Evolutionary conservation across 192 early-diverging fungal genomes (phyloP), one percentile per base, ranked within the genome.

Genomic region (Rhizoclosmatium sp.): DNA sequence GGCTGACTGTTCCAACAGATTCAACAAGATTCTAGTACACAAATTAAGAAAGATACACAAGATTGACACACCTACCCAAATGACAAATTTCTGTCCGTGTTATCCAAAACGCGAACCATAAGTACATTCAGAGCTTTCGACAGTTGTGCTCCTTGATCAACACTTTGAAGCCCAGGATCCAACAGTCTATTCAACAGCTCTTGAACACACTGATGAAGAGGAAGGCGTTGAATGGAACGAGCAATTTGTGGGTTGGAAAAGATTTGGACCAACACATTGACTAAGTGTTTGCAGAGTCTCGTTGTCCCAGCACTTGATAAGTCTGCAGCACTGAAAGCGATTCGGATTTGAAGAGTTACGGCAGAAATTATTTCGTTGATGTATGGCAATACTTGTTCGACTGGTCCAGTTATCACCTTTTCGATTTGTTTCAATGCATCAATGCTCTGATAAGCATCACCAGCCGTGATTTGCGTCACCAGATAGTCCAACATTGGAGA

Each of bases 61-160:
- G n/a, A 49, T 21, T 39, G 39, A 71, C 4, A 1, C 23, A 65
- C 73, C 64, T 74, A 91, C 92, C 90, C 90, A 85, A 86, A 96
- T 40, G 85, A 89, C 49, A 82, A 83, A 59, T 96, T 98, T 40
- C 93, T 87, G 61, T 96, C 91, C 31, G 92, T 90, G 60, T 95
- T 95, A 48, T 99, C 98, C 65, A 99, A 78, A 0, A 98, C 93
- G 58, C 93, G 92, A 19, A 97, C 92, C 88, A 98, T 93, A 48
- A 97, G 85, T 41, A 93, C 87, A 85, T 99, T 99, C 76, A 96
- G 67, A 3, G 92, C 92, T 78, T 89, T 91, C 5, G 87, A 84
- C 19, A 96, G 78, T 46, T 89, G 88, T 2, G 84, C 78, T 10
- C 92, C 87, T 4, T 85, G 85, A 51, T 94, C 92, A 2, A 91